Evolutionary conservation across 805 yeast species (phyloP).

Genomic region (Lipomyces kockii): DNA sequence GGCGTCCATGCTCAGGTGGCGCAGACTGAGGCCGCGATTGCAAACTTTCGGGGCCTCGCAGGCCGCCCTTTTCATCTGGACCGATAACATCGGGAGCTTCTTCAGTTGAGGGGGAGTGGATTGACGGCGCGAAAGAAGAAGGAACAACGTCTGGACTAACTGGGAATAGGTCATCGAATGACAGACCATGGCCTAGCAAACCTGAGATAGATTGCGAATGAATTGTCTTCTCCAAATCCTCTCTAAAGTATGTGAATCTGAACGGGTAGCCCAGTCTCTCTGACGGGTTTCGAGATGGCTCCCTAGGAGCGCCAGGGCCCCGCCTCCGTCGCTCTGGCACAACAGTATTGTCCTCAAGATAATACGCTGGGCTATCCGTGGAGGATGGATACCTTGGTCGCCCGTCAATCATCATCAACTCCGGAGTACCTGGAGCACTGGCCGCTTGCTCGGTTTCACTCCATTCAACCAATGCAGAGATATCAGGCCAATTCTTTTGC

Average conservation of each 20-base stretch:
- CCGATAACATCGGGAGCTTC: slow-evolving; percentile 3
- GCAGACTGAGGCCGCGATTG: slow-evolving; percentile 12
- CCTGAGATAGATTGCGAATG: slow-evolving; percentile 87
- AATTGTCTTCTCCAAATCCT: slow-evolving; percentile 81
- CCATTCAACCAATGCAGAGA: slow-evolving; percentile 73
- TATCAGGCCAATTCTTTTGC: slow-evolving; percentile 78
- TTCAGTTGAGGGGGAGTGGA: slow-evolving; percentile 12
- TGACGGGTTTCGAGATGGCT: slow-evolving; percentile 53
- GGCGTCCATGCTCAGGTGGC: slow-evolving; percentile 1
- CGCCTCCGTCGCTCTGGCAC: slow-evolving; percentile 21
- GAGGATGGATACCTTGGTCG: slow-evolving; percentile 63
- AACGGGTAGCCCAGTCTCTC: slow-evolving; percentile 26
- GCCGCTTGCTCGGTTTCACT: slow-evolving; percentile 68
- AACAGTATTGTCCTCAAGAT: slow-evolving; percentile 31
- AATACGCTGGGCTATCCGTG: slow-evolving; percentile 26
- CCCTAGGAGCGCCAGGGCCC: slow-evolving; percentile 40
- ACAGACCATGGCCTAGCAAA: slow-evolving; percentile 60
- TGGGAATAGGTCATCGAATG: slow-evolving; percentile 70
- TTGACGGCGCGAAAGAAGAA: slow-evolving; percentile 3
- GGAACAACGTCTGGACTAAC: slow-evolving; percentile 10
- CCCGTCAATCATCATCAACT: slow-evolving; percentile 59
- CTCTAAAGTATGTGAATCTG: slow-evolving; percentile 90
- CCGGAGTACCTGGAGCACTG: slow-evolving; percentile 57
- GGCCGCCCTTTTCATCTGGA: slow-evolving; percentile 15
- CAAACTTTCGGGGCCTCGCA: background rate